These are phyloP conservation scores for Leucoagaricus sp. DNA, from an alignment of 1,284 basidiomycete species.

Conservation along the genomic window DNA sequence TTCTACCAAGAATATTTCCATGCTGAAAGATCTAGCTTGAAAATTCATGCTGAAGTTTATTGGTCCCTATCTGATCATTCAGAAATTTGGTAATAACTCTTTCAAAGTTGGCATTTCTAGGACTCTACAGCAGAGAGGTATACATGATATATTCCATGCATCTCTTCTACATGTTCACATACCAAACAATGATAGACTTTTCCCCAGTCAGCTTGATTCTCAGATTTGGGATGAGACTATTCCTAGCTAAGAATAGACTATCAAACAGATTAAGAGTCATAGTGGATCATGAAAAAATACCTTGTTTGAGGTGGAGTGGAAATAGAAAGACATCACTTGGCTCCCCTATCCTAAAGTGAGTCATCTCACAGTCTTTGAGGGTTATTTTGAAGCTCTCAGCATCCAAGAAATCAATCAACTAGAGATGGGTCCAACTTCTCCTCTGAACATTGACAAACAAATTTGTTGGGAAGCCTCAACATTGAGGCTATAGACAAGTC, in stretches of 20 bases:
- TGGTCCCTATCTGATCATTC: constrained; percentile 14
- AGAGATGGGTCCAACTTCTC: too few relatives aligned
- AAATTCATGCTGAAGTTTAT: constrained; percentile 18
- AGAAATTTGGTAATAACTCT: constrained; percentile 8
- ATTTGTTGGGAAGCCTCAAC: too few relatives aligned
- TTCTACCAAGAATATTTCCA: too few relatives aligned
- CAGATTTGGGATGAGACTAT: constrained; percentile 17
- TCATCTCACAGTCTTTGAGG: neutral
- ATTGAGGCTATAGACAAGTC: too few relatives aligned
- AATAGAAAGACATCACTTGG: constrained; percentile 17
- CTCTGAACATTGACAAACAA: too few relatives aligned
- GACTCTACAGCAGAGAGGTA: constrained; percentile 19
- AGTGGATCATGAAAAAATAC: constrained; percentile 13
- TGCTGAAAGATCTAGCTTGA: constrained; percentile 12
- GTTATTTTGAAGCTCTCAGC: constrained; percentile 14
- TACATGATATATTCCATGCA: constrained; percentile 26
- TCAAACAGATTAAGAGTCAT: constrained; percentile 18
- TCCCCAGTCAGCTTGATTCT: constrained; percentile 21
- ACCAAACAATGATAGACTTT: constrained; percentile 25
- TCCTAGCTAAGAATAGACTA: too few relatives aligned
- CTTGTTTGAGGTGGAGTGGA: too few relatives aligned
- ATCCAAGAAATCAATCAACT: neutral
- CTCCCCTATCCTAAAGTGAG: constrained; percentile 13
- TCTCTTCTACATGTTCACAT: constrained; percentile 23
- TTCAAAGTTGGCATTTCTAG: constrained; percentile 18